phyloP scores from a whole-genome alignment of 345 rosid species.

The Hevea brasiliensis region DNA sequence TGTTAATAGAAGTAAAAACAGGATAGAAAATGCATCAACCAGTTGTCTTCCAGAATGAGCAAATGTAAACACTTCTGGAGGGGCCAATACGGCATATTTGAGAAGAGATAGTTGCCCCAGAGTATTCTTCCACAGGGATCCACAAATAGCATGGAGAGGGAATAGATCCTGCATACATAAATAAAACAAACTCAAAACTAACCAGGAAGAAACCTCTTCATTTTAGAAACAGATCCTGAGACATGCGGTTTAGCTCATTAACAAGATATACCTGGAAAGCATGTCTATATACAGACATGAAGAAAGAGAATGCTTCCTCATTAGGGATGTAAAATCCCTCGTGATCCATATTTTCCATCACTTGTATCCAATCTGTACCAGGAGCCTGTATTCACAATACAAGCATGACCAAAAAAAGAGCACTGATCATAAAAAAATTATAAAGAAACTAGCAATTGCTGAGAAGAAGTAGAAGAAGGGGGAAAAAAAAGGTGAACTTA shows the following conservation, averaged over 20 bases:
- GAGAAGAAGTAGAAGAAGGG: too few species aligned
- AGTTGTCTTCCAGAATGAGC: slow-evolving; percentile 75
- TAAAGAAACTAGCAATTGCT: too few species aligned
- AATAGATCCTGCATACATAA: slow-evolving; percentile 71
- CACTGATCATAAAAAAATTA: neutral
- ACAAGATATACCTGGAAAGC: slow-evolving; percentile 71
- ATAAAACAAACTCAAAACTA: neutral
- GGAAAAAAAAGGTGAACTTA: slow-evolving; percentile 34
- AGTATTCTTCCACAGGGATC: slow-evolving; percentile 77
- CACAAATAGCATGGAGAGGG: slow-evolving; percentile 84
- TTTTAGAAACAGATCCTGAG: neutral
- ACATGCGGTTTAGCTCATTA: neutral
- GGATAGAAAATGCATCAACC: slow-evolving; percentile 45
- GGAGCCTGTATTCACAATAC: slow-evolving; percentile 67
- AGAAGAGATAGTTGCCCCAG: slow-evolving; percentile 90
- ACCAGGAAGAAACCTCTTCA: neutral
- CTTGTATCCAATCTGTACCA: slow-evolving; percentile 69
- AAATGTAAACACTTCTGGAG: slow-evolving; percentile 87
- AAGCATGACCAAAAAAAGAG: slow-evolving; percentile 2
- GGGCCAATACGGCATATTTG: slow-evolving; percentile 72
- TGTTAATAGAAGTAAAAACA: slow-evolving; percentile 14
- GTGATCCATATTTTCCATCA: slow-evolving; percentile 78
- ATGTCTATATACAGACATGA: slow-evolving; percentile 69
- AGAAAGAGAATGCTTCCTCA: slow-evolving; percentile 77
- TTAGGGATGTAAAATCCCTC: slow-evolving; percentile 80